Conservation (phyloP, 2,329 filamentous ascomycete species). For the Dactylonectria estremocensis region DNA sequence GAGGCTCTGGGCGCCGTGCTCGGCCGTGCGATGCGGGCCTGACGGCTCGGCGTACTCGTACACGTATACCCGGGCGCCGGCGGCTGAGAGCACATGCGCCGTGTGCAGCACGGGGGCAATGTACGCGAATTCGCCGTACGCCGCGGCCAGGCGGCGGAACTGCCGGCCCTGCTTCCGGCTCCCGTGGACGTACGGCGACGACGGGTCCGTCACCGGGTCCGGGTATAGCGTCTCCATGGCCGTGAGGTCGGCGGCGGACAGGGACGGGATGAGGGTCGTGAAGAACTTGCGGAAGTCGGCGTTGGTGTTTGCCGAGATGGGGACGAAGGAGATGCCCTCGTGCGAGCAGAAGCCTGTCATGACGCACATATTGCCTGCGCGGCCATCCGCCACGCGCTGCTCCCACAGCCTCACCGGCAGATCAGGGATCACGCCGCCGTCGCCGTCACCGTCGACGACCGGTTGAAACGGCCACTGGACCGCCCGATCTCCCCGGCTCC, state of each 20-base stretch:
- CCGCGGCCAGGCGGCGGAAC: conserved; percentile 71
- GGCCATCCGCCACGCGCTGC: conserved; percentile 19
- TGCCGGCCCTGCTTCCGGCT: conserved; percentile 62
- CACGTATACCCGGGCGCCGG: conserved; percentile 62
- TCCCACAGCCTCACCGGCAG: conserved; percentile 23
- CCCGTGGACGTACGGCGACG: conserved; percentile 59
- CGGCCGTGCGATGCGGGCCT: conserved; percentile 55
- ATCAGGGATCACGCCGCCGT: conserved; percentile 65
- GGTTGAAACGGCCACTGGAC: conserved; percentile 79
- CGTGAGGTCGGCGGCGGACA: conserved; percentile 67
- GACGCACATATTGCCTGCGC: conserved; percentile 53
- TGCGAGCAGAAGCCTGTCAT: conserved; percentile 81
- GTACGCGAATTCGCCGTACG: conserved; percentile 77
- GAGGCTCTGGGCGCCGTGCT: conserved; percentile 64
- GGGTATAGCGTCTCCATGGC: conserved; percentile 75
- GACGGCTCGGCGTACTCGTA: conserved; percentile 73
- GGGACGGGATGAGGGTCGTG: conserved; percentile 70
- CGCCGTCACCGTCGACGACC: conserved; percentile 62
- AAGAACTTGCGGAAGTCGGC: conserved; percentile 74
- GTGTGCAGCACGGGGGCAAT: conserved; percentile 75
- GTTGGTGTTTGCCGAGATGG: conserved; percentile 61
- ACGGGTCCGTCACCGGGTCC: conserved; percentile 62
- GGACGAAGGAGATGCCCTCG: conserved; percentile 77
- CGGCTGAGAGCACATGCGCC: conserved; percentile 57
- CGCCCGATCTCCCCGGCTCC: conserved; percentile 57